Conservation (phyloP, 495 filamentous ascomycete species). For the Sabuloglossum arenarium region DNA sequence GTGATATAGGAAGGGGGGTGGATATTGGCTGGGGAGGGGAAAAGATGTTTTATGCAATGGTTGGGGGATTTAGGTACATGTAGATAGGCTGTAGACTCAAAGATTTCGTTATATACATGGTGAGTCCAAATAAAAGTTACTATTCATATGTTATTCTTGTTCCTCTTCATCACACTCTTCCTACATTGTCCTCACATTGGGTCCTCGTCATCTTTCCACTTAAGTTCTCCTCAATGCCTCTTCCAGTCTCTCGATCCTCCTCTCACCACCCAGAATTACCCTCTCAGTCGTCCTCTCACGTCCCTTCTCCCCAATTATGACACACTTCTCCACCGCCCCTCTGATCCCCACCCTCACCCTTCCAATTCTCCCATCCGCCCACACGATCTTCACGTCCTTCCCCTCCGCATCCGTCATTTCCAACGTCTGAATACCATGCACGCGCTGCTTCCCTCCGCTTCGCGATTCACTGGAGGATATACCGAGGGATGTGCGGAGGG, state of each 20-base stretch:
- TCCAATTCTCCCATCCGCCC: not conserved
- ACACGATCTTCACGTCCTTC: constrained; percentile 1
- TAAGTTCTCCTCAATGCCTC: constrained; percentile 3
- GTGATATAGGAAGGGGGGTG: no score
- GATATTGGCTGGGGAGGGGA: no score
- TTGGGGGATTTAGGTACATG: no score
- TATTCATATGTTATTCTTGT: no score
- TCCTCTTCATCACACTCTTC: no score
- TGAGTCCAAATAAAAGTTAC: no score
- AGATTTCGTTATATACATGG: no score
- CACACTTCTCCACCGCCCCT: constrained; percentile 1
- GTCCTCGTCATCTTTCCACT: no score
- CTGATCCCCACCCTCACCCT: not conserved
- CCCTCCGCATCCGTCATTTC: not conserved
- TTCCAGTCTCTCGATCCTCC: not conserved
- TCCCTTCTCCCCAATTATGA: not conserved
- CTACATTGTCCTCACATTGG: no score
- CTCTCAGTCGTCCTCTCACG: constrained; percentile 2
- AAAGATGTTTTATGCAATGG: no score
- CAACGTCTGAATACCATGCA: not conserved
- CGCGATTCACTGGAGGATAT: not conserved
- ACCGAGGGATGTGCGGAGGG: not conserved
- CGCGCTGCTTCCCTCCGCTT: not conserved
- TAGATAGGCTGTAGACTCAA: no score
- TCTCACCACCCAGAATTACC: not conserved